A percentile compares a stretch with the other conserved stretches of the same genome.
Evolutionary conservation across 1,284 basidiomycete genomes (phyloP).

Genomic region (Calocybe gambosa): DNA sequence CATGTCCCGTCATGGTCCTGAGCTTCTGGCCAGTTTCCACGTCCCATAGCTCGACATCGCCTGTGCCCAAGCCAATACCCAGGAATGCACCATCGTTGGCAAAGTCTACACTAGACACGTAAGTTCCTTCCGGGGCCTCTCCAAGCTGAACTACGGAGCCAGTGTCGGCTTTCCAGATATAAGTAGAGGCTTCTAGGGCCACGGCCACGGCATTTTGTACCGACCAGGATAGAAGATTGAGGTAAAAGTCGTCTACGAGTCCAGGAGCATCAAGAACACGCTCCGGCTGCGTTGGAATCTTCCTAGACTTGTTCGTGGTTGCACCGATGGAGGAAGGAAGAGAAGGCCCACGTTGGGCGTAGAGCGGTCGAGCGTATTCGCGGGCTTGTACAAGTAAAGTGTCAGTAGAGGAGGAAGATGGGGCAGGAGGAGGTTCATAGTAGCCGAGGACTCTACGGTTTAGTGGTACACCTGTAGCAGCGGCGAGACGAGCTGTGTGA

Average conservation of each 20-base stretch:
- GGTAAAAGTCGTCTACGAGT: slow-evolving; percentile 95
- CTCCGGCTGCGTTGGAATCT: slow-evolving; percentile 81
- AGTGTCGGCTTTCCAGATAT: slow-evolving; percentile 92
- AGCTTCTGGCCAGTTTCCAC: slow-evolving; percentile 76
- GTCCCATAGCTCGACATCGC: slow-evolving; percentile 96
- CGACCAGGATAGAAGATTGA: slow-evolving; percentile 92
- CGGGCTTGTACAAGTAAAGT: slow-evolving; percentile 66
- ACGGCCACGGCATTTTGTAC: slow-evolving; percentile 84
- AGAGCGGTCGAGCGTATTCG: slow-evolving; percentile 66
- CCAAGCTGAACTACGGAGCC: slow-evolving; percentile 78
- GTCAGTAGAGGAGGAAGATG: slow-evolving; percentile 59
- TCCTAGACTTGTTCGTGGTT: slow-evolving; percentile 62
- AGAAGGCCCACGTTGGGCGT: slow-evolving; percentile 56
- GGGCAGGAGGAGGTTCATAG: slow-evolving; percentile 65
- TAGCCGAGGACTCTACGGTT: slow-evolving; percentile 74
- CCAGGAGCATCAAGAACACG: slow-evolving; percentile 93
- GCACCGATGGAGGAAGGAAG: slow-evolving; percentile 56
- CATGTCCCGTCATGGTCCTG: slow-evolving; percentile 83
- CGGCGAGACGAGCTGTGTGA: slow-evolving; percentile 69
- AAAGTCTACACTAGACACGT: slow-evolving; percentile 80
- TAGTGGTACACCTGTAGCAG: slow-evolving; percentile 65
- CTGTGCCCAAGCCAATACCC: slow-evolving; percentile 80
- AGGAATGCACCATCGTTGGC: slow-evolving; percentile 85
- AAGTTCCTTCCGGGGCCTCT: slow-evolving; percentile 67
- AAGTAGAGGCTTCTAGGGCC: slow-evolving; percentile 76